These are phyloP conservation scores for Cercis canadensis DNA, from an alignment of 306 rosid genomes.

Conservation along the genomic window DNA sequence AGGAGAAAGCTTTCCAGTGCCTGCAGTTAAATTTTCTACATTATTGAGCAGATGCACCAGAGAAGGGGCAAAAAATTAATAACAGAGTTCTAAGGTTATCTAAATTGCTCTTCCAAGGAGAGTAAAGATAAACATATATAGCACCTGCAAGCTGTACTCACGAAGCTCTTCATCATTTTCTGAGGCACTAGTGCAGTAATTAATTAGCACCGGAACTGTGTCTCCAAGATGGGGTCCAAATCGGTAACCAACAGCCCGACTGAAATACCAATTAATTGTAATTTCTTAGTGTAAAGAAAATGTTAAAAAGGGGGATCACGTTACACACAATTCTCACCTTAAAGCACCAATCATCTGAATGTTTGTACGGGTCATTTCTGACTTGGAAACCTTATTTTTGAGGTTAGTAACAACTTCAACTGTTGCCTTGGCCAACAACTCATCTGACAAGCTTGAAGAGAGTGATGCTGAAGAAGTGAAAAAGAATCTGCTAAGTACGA, in stretches of 20 bases:
- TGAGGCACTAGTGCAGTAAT: slow-evolving; percentile 86
- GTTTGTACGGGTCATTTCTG: slow-evolving; percentile 87
- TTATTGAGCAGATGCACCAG: slow-evolving; percentile 20
- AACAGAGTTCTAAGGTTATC: too few relatives aligned
- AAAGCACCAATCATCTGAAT: slow-evolving; percentile 99
- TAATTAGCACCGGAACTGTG: slow-evolving; percentile 84
- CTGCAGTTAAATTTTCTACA: slow-evolving; percentile 53
- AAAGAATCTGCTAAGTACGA: slow-evolving; percentile 33
- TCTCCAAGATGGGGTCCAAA: slow-evolving; percentile 96
- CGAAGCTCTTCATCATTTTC: slow-evolving; percentile 99
- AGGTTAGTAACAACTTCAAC: slow-evolving; percentile 74
- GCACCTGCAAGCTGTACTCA: slow-evolving; percentile 98
- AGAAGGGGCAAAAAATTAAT: background rate
- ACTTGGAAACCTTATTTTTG: slow-evolving; percentile 68
- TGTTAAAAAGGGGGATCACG: background rate
- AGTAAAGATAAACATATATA: slow-evolving; percentile 21
- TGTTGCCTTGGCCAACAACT: slow-evolving; percentile 85
- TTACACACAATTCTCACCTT: slow-evolving; percentile 59
- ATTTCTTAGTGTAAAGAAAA: slow-evolving; percentile 27
- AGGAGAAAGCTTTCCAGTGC: slow-evolving; percentile 94
- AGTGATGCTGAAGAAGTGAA: slow-evolving; percentile 73
- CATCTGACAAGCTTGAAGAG: slow-evolving; percentile 92
- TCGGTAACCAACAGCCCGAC: slow-evolving; percentile 99
- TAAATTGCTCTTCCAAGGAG: background rate
- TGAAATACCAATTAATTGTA: slow-evolving; percentile 46